A percentile compares a stretch with the other conserved stretches of the same genome.
Evolutionary conservation across 495 filamentous ascomycete species (phyloP).

Genomic region (Penicillium ochrochloron): DNA sequence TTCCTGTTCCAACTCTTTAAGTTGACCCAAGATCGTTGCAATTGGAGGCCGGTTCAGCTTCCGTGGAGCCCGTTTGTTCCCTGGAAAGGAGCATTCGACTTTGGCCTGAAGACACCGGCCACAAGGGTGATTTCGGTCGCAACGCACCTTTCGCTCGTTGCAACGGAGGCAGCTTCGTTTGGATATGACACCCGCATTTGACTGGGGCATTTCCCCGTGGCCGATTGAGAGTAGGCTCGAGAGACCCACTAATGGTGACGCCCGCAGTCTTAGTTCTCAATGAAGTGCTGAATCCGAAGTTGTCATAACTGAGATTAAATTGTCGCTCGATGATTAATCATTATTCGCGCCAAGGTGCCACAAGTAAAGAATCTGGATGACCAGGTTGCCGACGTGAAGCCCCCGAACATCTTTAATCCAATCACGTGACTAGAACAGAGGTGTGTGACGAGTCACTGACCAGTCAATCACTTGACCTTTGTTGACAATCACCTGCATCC

Average conservation of each 20-base stretch:
- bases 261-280: not conserved
- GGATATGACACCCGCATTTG: not conserved
- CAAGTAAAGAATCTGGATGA: too few species aligned
- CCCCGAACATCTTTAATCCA: too few species aligned
- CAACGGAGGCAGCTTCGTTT: conserved; percentile 25
- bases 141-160: conserved; percentile 39
- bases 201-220: not conserved
- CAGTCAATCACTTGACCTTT: too few species aligned
- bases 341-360: not conserved
- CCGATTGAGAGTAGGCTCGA: not conserved
- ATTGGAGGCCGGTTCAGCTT: conserved; percentile 56
- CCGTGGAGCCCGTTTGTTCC: conserved; percentile 68
- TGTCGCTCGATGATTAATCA: not conserved
- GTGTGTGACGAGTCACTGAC: too few species aligned
- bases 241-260: not conserved
- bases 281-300: not conserved
- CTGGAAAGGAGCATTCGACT: conserved; percentile 73
- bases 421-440: too few species aligned
- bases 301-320: not conserved
- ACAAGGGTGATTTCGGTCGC: conserved; percentile 58
- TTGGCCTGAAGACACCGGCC: conserved; percentile 70
- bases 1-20: conserved; percentile 73
- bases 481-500: too few species aligned
- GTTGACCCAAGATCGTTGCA: conserved; percentile 66
- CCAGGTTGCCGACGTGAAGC: too few species aligned